Evolutionary conservation across 352 stramenopile species (phyloP).

Genomic region (Pythium chondricola): DNA sequence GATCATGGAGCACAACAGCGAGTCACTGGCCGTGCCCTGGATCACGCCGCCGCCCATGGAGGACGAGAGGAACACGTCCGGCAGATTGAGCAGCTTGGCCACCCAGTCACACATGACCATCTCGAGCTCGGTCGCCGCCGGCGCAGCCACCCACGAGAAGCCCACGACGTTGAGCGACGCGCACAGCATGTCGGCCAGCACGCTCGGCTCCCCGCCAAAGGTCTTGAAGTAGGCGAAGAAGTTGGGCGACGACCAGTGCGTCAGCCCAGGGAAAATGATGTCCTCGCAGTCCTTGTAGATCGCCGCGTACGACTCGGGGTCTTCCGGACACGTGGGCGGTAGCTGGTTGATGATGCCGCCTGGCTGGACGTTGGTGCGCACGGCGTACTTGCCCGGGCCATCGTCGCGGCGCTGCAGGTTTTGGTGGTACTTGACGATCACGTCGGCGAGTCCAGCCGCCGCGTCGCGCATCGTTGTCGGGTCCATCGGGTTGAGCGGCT

Average conservation of each 20-base stretch:
- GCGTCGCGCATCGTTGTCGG: conserved; percentile 34
- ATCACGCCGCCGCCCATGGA: conserved; percentile 59
- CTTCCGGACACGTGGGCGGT: conserved; percentile 35
- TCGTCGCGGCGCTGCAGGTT: conserved; percentile 39
- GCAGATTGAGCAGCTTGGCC: conserved; percentile 43
- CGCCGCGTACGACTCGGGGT: conserved; percentile 43
- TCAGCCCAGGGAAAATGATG: conserved; percentile 59
- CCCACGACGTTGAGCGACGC: conserved; percentile 50
- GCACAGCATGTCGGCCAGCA: conserved; percentile 48
- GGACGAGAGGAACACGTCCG: conserved; percentile 45
- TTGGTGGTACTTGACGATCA: conserved; percentile 58
- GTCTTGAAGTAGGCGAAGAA: conserved; percentile 70
- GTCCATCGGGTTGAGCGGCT: conserved; percentile 32
- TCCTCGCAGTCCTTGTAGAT: conserved; percentile 57
- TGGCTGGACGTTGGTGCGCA: conserved; percentile 36
- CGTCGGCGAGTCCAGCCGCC: conserved; percentile 36
- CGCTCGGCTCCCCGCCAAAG: conserved; percentile 37
- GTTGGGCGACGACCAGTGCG: conserved; percentile 59
- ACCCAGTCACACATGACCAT: conserved; percentile 70
- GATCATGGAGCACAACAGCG: conserved; percentile 40
- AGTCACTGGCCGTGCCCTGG: conserved; percentile 58
- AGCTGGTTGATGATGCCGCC: conserved; percentile 36
- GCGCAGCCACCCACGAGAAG: conserved; percentile 58
- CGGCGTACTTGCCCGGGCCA: conserved; percentile 30
- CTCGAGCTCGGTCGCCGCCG: conserved; percentile 63